phyloP scores from a whole-genome alignment of 129 eudicot species.

The Artemisia tridentata region DNA sequence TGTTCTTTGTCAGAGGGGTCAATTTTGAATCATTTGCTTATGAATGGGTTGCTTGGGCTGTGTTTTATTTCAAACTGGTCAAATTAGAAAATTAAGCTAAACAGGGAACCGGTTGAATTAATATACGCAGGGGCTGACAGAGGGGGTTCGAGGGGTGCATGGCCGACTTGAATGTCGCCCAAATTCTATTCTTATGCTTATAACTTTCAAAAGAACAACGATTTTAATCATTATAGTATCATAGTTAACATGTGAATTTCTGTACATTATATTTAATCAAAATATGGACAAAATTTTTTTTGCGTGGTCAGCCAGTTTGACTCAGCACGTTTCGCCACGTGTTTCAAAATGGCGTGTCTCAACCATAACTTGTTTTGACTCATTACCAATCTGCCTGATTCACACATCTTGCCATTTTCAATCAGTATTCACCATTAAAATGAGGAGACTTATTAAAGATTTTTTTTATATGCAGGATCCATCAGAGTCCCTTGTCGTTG shows the following conservation, averaged over 20 bases:
- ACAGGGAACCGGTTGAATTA: not conserved
- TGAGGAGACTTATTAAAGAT: not conserved
- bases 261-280: too few species aligned
- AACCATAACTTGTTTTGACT: not conserved
- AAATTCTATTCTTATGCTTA: not conserved
- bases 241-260: too few species aligned
- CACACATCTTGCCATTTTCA: not conserved
- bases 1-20: not conserved
- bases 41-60: not conserved
- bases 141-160: too few species aligned
- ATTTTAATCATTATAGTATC: too few species aligned
- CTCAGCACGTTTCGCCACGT: not conserved
- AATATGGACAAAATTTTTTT: not conserved
- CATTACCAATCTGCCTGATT: not conserved
- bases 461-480: slow-evolving; percentile 58
- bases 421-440: not conserved
- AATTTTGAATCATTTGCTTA: slow-evolving; percentile 2
- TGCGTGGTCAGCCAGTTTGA: not conserved
- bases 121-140: too few species aligned
- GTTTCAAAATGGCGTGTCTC: not conserved
- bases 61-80: not conserved
- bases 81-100: not conserved
- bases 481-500: slow-evolving; percentile 85
- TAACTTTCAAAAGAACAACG: not conserved
- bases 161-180: not conserved